These are phyloP conservation scores for Lomentospora prolificans DNA, from an alignment of 2,329 filamentous ascomycete species.

Conservation along the genomic window DNA sequence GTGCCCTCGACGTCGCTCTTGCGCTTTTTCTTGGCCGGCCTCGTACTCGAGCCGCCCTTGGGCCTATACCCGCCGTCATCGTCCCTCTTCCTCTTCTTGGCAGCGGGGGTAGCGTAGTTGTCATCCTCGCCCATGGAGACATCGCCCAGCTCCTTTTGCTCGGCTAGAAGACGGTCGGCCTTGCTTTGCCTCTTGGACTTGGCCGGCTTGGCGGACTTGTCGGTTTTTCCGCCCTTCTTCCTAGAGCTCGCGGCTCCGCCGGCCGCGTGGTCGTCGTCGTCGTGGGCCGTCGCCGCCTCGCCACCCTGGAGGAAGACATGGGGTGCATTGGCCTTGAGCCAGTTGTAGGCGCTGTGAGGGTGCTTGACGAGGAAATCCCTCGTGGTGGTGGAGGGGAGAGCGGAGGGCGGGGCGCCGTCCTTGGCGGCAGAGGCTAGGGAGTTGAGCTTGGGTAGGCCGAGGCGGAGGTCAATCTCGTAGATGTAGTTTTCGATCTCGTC, in stretches of 20 bases:
- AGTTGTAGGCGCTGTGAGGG: conserved; percentile 89
- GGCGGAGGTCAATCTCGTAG: conserved; percentile 47
- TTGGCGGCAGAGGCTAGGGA: conserved; percentile 42
- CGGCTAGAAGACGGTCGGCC: conserved; percentile 10
- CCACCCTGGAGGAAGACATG: conserved; percentile 77
- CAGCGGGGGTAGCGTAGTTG: conserved; percentile 21
- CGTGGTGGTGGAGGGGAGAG: conserved; percentile 26
- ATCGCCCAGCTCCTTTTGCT: conserved; percentile 18
- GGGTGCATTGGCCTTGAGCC: conserved; percentile 77
- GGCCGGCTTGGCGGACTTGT: neutral
- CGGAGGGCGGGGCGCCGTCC: conserved; percentile 19
- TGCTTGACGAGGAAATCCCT: conserved; percentile 45
- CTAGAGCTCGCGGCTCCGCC: conserved; percentile 19
- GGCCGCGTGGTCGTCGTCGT: conserved; percentile 21
- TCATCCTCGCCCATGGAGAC: conserved; percentile 31
- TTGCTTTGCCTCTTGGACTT: conserved; percentile 13
- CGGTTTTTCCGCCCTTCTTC: conserved; percentile 15
- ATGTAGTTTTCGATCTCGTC: conserved; percentile 69
- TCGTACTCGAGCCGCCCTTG: conserved; percentile 38
- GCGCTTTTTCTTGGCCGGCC: conserved; percentile 48
- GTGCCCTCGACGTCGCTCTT: conserved; percentile 36
- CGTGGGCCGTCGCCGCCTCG: conserved; percentile 24
- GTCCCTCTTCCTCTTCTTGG: conserved; percentile 45
- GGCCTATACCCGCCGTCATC: conserved; percentile 52
- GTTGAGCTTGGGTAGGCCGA: conserved; percentile 33